Evolutionary conservation across 140 eudicot species (phyloP).

Genomic region (Oenanthe javanica): DNA sequence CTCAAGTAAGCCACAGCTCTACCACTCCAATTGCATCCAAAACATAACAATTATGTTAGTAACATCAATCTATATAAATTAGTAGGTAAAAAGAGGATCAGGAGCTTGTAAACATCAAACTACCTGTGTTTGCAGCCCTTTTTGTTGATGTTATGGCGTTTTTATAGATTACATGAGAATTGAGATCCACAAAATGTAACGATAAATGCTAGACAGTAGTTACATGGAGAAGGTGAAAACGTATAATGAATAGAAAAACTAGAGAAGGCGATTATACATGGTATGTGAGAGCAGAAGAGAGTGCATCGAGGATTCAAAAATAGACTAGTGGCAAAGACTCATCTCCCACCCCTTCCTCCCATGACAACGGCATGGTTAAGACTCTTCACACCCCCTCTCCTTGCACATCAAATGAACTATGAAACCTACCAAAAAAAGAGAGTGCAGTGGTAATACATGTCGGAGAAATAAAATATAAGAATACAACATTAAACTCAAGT

Average conservation of each 20-base stretch:
- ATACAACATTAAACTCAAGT: background rate
- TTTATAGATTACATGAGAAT: too few relatives aligned
- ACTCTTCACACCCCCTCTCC: background rate
- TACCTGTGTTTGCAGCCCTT: background rate
- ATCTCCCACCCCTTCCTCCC: background rate
- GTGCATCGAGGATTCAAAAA: background rate
- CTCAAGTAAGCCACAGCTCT: constrained; percentile 49
- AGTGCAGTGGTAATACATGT: background rate
- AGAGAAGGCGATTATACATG: background rate
- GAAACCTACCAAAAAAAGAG: background rate
- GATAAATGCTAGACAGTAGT: too few relatives aligned
- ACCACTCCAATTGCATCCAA: constrained; percentile 7
- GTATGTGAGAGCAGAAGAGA: background rate
- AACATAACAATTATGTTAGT: background rate
- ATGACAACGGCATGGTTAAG: background rate
- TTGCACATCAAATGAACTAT: background rate
- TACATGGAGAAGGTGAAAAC: background rate
- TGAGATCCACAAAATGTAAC: background rate
- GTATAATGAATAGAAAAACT: background rate
- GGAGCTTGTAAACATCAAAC: background rate
- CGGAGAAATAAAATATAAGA: background rate
- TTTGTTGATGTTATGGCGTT: background rate
- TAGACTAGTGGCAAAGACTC: background rate
- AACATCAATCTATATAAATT: background rate
- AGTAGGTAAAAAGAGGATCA: background rate